phyloP scores from a whole-genome alignment of 371 early-diverging fungal genomes.

The Choanephora cucurbitarum region DNA sequence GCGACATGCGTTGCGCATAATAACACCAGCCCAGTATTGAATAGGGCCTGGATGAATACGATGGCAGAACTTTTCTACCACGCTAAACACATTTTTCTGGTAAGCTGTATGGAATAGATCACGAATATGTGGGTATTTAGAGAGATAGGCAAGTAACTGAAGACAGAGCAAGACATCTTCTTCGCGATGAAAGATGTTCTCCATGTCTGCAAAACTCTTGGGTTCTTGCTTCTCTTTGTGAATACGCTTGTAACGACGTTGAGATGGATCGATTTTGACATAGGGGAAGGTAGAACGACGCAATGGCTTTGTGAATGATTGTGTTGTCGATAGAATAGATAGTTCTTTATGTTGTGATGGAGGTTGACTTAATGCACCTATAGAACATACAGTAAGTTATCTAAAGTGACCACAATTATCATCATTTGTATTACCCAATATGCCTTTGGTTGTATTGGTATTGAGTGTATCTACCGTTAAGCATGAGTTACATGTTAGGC shows the following conservation, averaged over 20 bases:
- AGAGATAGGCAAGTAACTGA: conserved; percentile 84
- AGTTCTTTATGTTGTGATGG: neutral
- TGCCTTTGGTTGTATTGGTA: too few relatives aligned
- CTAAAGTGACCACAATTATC: too few relatives aligned
- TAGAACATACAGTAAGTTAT: too few relatives aligned
- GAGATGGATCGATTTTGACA: conserved; percentile 30
- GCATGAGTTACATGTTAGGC: too few relatives aligned
- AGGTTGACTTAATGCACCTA: neutral
- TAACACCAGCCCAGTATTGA: conserved; percentile 77
- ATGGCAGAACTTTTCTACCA: conserved; percentile 75
- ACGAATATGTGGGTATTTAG: conserved; percentile 80
- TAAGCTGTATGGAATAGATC: conserved; percentile 65
- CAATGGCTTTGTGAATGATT: conserved; percentile 4
- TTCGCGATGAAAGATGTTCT: conserved; percentile 69
- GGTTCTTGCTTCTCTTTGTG: conserved; percentile 30
- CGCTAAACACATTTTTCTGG: conserved; percentile 66
- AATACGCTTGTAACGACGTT: conserved; percentile 35
- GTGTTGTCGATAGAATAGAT: neutral
- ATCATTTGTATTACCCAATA: too few relatives aligned
- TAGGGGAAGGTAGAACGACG: conserved; percentile 48
- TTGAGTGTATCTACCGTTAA: too few relatives aligned
- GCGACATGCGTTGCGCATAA: conserved; percentile 81
- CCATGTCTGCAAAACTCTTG: conserved; percentile 21
- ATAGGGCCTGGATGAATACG: conserved; percentile 65
- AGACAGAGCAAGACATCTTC: conserved; percentile 85